Conservation (phyloP, 805 yeast genomes). For the Spathaspora arborariae region DNA sequence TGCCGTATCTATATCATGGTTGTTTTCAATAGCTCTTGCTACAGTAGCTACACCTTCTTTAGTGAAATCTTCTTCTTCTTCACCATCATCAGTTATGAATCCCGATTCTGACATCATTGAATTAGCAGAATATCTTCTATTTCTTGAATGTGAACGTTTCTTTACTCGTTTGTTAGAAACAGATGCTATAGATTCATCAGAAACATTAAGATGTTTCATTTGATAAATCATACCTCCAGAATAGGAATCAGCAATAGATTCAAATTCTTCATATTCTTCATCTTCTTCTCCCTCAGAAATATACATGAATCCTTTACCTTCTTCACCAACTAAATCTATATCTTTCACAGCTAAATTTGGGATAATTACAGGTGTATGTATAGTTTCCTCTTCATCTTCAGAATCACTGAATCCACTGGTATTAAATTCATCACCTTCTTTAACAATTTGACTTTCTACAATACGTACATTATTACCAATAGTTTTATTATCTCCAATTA, state of each 20-base stretch:
- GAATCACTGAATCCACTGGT: conserved; percentile 29
- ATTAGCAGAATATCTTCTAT: conserved; percentile 33
- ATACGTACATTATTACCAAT: conserved; percentile 52
- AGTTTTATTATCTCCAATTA: conserved; percentile 50
- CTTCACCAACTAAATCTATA: conserved; percentile 42
- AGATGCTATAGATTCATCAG: conserved; percentile 59
- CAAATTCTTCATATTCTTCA: conserved; percentile 32
- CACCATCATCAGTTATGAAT: conserved; percentile 34
- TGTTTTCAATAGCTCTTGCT: conserved; percentile 84
- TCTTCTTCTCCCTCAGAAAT: conserved; percentile 42
- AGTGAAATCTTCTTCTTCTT: conserved; percentile 70
- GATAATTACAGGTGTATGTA: conserved; percentile 9
- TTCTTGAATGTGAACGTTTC: conserved; percentile 28
- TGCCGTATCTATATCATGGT: conserved; percentile 93
- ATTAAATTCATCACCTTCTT: conserved; percentile 18
- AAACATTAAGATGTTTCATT: conserved; percentile 44
- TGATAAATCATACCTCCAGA: conserved; percentile 46
- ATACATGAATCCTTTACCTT: conserved; percentile 49
- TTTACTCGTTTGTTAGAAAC: conserved; percentile 40
- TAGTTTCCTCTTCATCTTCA: conserved; percentile 15
- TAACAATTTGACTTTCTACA: conserved; percentile 44
- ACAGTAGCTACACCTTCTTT: conserved; percentile 93
- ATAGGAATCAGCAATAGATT: conserved; percentile 31
- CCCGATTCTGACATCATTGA: conserved; percentile 25
- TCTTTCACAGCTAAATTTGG: conserved; percentile 35